These are phyloP conservation scores for Sarocladium kiliense DNA, from an alignment of 2,329 filamentous ascomycete genomes.

Conservation along the genomic window DNA sequence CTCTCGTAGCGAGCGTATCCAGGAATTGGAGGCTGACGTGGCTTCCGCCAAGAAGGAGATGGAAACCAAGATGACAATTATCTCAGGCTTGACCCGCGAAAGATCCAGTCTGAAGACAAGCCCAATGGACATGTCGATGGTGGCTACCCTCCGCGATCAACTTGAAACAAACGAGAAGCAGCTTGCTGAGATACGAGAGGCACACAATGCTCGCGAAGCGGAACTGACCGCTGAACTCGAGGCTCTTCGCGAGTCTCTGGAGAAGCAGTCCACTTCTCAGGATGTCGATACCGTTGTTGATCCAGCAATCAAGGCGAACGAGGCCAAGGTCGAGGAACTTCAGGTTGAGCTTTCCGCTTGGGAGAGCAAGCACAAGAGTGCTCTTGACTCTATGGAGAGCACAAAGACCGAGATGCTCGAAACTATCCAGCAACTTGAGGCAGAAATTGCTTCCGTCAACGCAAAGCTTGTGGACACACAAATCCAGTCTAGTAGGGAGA, in stretches of 20 bases:
- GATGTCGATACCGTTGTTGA: constrained; percentile 19
- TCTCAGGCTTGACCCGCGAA: constrained; percentile 88
- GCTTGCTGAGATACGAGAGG: constrained; percentile 66
- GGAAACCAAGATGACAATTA: constrained; percentile 94
- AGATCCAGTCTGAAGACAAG: constrained; percentile 80
- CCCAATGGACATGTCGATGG: constrained; percentile 85
- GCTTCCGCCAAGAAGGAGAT: constrained; percentile 86
- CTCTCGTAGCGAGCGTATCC: constrained; percentile 78
- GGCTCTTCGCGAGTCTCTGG: constrained; percentile 54
- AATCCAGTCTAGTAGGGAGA: constrained; percentile 29
- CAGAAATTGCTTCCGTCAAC: constrained; percentile 48
- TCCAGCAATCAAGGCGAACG: constrained; percentile 33
- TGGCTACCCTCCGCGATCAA: constrained; percentile 82
- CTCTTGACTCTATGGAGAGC: constrained; percentile 63
- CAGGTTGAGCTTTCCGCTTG: constrained; percentile 68
- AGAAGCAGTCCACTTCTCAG: constrained; percentile 26
- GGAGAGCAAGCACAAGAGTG: constrained; percentile 70
- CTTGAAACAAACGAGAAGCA: constrained; percentile 81
- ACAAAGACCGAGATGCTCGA: constrained; percentile 68
- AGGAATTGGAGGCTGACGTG: constrained; percentile 82
- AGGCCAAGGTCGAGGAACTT: constrained; percentile 58
- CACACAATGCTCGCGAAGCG: constrained; percentile 68
- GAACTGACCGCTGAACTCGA: constrained; percentile 70
- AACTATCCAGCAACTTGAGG: constrained; percentile 70
- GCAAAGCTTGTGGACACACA: constrained; percentile 42